phyloP scores from a whole-genome alignment of 1,139 yeast species.

The Kurtzmaniella quercitrusa region DNA sequence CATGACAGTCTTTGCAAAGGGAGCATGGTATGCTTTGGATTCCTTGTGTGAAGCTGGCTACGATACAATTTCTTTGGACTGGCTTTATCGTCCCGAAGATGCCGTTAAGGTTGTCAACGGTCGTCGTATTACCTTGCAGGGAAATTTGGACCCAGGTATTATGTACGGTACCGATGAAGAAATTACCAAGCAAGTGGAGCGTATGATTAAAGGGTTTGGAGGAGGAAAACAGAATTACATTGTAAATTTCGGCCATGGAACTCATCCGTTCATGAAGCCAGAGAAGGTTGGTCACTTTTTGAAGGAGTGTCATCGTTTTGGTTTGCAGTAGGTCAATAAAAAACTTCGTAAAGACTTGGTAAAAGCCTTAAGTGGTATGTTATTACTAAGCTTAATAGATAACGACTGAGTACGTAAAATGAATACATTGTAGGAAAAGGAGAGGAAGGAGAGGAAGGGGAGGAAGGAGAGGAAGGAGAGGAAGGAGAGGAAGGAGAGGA shows the following conservation, averaged over 20 bases:
- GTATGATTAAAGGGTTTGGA: conserved; percentile 85
- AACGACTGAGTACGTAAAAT: background rate
- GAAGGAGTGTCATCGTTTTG: conserved; percentile 82
- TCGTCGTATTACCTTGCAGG: conserved; percentile 81
- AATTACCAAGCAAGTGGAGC: conserved; percentile 75
- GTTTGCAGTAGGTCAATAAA: conserved; percentile 28
- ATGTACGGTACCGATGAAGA: conserved; percentile 86
- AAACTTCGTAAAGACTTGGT: too few relatives aligned
- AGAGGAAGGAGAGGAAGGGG: too few relatives aligned
- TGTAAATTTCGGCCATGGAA: conserved; percentile 95
- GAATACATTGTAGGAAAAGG: background rate
- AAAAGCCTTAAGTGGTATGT: background rate
- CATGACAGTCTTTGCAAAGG: conserved; percentile 87
- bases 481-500: too few relatives aligned
- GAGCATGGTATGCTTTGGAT: conserved; percentile 96
- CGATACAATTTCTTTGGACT: conserved; percentile 84
- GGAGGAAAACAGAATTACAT: conserved; percentile 90
- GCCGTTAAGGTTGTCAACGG: conserved; percentile 78
- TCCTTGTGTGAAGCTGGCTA: conserved; percentile 82
- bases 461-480: too few relatives aligned
- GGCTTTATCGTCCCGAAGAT: conserved; percentile 83
- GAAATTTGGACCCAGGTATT: conserved; percentile 92
- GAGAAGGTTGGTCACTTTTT: conserved; percentile 80
- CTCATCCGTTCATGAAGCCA: conserved; percentile 96
- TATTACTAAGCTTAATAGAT: background rate